Evolutionary conservation across 31 red algal genomes (phyloP).

Genomic region (Odonthalia washingtoniensis): DNA sequence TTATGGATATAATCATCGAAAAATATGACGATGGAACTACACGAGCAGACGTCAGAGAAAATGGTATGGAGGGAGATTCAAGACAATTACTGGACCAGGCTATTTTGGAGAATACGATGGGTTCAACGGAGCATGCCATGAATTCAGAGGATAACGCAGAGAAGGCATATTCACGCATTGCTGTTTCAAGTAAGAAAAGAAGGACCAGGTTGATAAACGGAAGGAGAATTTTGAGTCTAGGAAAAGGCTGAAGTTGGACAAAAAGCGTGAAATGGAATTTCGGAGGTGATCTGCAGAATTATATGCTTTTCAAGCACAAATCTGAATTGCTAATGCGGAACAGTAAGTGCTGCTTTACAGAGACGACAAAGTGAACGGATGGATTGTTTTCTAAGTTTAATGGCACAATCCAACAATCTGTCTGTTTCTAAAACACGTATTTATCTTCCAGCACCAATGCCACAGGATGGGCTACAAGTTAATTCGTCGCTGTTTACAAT

Average conservation of each 20-base stretch:
- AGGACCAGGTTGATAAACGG: conserved; percentile 11
- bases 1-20: too few relatives aligned
- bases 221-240: neutral
- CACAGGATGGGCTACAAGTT: neutral
- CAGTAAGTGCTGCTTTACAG: conserved; percentile 15
- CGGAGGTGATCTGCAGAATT: neutral
- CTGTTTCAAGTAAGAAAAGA: conserved; percentile 22
- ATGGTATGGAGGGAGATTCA: too few relatives aligned
- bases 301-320: neutral
- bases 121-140: too few relatives aligned
- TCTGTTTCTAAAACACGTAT: neutral
- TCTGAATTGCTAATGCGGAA: neutral
- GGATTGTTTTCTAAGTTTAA: neutral
- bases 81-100: too few relatives aligned
- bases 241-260: neutral
- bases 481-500: neutral
- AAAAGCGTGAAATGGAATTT: neutral
- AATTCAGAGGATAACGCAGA: conserved; percentile 6
- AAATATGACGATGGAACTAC: too few relatives aligned
- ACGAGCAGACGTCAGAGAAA: too few relatives aligned
- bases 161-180: neutral
- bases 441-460: neutral
- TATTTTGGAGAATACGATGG: too few relatives aligned
- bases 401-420: conserved; percentile 18
- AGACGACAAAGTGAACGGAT: conserved; percentile 29